Evolutionary conservation across 1,284 basidiomycete genomes (phyloP).

Genomic region (Apiotrichum veenhuisii): DNA sequence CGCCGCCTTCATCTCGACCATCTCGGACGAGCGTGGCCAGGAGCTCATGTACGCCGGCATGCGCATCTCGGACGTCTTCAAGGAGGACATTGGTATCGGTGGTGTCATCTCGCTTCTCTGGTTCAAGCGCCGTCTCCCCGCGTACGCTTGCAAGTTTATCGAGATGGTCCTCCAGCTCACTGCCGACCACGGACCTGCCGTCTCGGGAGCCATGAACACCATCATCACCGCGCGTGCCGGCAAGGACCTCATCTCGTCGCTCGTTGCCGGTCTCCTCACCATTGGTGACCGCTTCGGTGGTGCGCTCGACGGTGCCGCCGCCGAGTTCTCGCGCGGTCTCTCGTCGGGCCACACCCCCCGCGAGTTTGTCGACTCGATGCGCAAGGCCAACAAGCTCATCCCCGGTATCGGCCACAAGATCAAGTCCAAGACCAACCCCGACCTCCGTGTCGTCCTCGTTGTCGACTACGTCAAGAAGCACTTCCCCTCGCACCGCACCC

Average conservation of each 20-base stretch:
- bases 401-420: conserved; percentile 99
- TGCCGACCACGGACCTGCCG: conserved; percentile 94
- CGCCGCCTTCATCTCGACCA: conserved; percentile 98
- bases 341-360: conserved; percentile 90
- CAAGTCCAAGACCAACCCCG: conserved; percentile 97
- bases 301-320: conserved; percentile 95
- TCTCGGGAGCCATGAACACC: conserved; percentile 93
- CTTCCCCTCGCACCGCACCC: conserved; percentile 84
- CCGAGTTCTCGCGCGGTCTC: conserved; percentile 88
- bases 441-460: conserved; percentile 93
- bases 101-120: conserved; percentile 94
- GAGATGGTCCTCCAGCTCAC: conserved; percentile 99
- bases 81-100: conserved; percentile 93
- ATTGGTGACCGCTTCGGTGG: conserved; percentile 98
- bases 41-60: conserved; percentile 98
- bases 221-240: conserved; percentile 98
- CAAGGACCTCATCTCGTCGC: conserved; percentile 95
- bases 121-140: conserved; percentile 82
- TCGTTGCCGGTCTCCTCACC: conserved; percentile 92
- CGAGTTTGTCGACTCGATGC: conserved; percentile 94
- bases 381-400: conserved; percentile 93
- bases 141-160: conserved; percentile 77
- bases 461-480: conserved; percentile 94
- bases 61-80: conserved; percentile 98
- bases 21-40: conserved; percentile 98